Evolutionary conservation across 768 basidiomycete species (phyloP).

Genomic region (Russula sp.): DNA sequence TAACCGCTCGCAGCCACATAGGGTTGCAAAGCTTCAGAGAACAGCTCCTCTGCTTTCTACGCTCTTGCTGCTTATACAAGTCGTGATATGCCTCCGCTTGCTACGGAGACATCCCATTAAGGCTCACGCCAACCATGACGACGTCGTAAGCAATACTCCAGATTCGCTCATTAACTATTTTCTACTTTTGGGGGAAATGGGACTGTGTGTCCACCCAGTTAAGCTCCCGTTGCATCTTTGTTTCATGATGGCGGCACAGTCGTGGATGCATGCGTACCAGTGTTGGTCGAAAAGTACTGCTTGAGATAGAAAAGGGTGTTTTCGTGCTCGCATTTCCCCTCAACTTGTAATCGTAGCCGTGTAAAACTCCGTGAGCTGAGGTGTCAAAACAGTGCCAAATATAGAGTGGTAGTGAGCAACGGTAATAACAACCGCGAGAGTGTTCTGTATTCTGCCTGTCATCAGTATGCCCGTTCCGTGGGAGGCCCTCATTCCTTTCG

Average conservation of each 20-base stretch:
- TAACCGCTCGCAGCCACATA: not conserved
- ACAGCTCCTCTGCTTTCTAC: not conserved
- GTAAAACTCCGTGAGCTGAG: not conserved
- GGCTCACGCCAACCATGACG: slow-evolving; percentile 3
- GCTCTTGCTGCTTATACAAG: slow-evolving; percentile 1
- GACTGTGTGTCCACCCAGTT: not conserved
- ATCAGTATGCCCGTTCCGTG: slow-evolving; percentile 87
- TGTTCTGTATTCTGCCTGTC: not conserved
- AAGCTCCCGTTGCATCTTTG: slow-evolving; percentile 10
- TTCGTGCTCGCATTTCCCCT: not conserved
- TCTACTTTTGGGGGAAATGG: not conserved
- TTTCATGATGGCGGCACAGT: slow-evolving; percentile 4
- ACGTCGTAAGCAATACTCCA: not conserved
- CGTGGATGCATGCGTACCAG: not conserved
- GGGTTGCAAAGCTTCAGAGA: slow-evolving; percentile 11
- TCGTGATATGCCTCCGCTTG: slow-evolving; percentile 4
- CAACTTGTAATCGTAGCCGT: not conserved
- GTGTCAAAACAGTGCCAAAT: slow-evolving; percentile 16
- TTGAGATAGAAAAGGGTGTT: slow-evolving; percentile 2
- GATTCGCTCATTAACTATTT: not conserved
- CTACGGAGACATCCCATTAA: slow-evolving; percentile 6
- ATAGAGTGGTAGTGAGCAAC: not conserved
- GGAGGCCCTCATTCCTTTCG: slow-evolving; percentile 96
- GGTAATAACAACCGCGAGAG: no score
- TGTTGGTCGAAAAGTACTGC: not conserved